phyloP scores from a whole-genome alignment of 495 filamentous ascomycete genomes.

The Parathielavia appendiculata region DNA sequence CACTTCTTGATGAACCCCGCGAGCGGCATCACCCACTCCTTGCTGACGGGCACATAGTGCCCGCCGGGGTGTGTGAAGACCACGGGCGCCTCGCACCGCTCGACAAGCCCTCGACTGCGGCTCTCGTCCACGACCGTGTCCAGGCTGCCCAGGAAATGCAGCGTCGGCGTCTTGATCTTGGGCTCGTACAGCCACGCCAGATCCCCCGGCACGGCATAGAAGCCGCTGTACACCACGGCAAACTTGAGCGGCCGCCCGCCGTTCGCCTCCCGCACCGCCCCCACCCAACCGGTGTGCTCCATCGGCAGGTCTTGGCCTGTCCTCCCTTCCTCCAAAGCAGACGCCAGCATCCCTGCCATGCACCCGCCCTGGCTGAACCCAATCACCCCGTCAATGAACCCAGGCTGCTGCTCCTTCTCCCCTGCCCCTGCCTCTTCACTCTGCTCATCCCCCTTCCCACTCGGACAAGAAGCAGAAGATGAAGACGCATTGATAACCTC shows the following conservation, averaged over 20 bases:
- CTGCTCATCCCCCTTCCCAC: not conserved
- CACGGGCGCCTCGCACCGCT: constrained; percentile 57
- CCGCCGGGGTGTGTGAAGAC: constrained; percentile 87
- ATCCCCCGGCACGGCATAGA: constrained; percentile 56
- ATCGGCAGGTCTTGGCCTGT: constrained; percentile 32
- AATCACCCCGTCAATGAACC: constrained; percentile 62
- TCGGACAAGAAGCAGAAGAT: too few relatives aligned
- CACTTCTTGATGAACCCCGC: constrained; percentile 68
- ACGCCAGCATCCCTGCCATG: constrained; percentile 54
- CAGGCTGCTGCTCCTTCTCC: constrained; percentile 26
- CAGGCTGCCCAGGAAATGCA: constrained; percentile 78
- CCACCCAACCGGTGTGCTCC: constrained; percentile 32
- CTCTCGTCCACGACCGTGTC: constrained; percentile 85
- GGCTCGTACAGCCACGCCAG: constrained; percentile 74
- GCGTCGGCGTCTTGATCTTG: constrained; percentile 64
- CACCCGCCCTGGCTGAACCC: constrained; percentile 71
- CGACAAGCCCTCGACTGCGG: constrained; percentile 59
- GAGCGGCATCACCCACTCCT: constrained; percentile 70
- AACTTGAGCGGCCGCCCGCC: constrained; percentile 65
- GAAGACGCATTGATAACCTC: constrained; percentile 49
- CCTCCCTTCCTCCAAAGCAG: constrained; percentile 59
- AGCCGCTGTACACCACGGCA: constrained; percentile 73
- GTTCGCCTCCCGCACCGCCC: constrained; percentile 40
- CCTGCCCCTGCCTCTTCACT: constrained; percentile 40
- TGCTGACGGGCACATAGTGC: constrained; percentile 80